Conservation (phyloP, 805 yeast genomes). For the Saccharomycopsis selenospora region DNA sequence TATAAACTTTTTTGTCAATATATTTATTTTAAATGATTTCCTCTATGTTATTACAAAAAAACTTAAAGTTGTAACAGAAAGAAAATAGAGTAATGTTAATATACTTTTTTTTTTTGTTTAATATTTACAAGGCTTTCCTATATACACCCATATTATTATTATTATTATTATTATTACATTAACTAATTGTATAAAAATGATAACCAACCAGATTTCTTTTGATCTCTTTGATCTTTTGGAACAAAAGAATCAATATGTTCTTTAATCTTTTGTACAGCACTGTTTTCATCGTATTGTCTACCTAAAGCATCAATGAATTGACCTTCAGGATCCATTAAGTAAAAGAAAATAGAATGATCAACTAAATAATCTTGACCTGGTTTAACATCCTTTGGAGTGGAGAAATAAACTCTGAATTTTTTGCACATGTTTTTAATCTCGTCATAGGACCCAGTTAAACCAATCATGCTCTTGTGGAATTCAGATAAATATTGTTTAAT, state of each 20-base stretch:
- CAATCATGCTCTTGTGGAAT: conserved; percentile 84
- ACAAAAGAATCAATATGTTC: conserved; percentile 69
- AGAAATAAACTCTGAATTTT: conserved; percentile 87
- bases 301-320: conserved; percentile 92
- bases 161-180: no score
- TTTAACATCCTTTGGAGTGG: conserved; percentile 91
- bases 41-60: no score
- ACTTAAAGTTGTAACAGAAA: no score
- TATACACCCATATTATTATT: no score
- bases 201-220: conserved; percentile 53
- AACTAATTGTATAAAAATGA: conserved; percentile 26
- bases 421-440: conserved; percentile 80
- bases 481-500: conserved; percentile 76
- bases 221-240: conserved; percentile 64
- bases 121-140: no score
- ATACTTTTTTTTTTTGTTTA: no score
- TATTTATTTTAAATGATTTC: no score
- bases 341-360: conserved; percentile 95
- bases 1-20: no score
- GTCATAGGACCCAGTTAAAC: conserved; percentile 87
- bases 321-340: conserved; percentile 98
- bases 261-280: conserved; percentile 70
- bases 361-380: conserved; percentile 96
- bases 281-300: conserved; percentile 73
- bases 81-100: no score